phyloP scores from a whole-genome alignment of 2,329 filamentous ascomycete genomes.

The Cercospora sp. region DNA sequence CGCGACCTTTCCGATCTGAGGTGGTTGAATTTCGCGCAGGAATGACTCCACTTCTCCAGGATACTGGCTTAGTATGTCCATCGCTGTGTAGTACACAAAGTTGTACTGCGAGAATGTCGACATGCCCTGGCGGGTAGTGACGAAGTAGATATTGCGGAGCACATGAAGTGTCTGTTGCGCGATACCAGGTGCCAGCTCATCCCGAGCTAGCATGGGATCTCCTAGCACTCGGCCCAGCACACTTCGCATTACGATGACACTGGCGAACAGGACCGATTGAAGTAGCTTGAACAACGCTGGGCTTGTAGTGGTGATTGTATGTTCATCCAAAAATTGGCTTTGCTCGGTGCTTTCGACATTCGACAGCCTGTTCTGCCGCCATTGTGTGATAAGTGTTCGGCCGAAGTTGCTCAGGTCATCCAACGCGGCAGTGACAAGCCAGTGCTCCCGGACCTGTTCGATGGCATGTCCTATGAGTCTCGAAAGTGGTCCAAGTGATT shows the following conservation, averaged over 20 bases:
- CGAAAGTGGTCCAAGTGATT: conserved; percentile 67
- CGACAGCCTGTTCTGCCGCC: conserved; percentile 73
- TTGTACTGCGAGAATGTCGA: conserved; percentile 78
- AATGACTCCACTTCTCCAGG: conserved; percentile 66
- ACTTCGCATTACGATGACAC: conserved; percentile 72
- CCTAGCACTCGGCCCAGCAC: conserved; percentile 66
- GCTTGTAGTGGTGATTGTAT: conserved; percentile 65
- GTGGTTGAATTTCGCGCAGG: conserved; percentile 62
- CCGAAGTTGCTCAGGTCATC: conserved; percentile 69
- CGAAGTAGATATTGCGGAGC: conserved; percentile 77
- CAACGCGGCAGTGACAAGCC: conserved; percentile 54
- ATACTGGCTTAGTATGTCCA: conserved; percentile 78
- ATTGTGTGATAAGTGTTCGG: conserved; percentile 65
- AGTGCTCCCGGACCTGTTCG: conserved; percentile 55
- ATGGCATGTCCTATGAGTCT: conserved; percentile 65
- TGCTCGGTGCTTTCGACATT: conserved; percentile 70
- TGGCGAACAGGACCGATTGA: conserved; percentile 72
- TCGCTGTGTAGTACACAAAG: conserved; percentile 77
- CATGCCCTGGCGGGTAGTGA: conserved; percentile 72
- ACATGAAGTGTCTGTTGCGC: conserved; percentile 71
- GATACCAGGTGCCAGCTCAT: conserved; percentile 62
- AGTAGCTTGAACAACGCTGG: conserved; percentile 74
- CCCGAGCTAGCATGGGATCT: conserved; percentile 56
- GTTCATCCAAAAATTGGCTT: conserved; percentile 59
- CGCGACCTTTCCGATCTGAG: conserved; percentile 56